Evolutionary conservation across 1,139 yeast species (phyloP).

Genomic region (Diutina sp.): DNA sequence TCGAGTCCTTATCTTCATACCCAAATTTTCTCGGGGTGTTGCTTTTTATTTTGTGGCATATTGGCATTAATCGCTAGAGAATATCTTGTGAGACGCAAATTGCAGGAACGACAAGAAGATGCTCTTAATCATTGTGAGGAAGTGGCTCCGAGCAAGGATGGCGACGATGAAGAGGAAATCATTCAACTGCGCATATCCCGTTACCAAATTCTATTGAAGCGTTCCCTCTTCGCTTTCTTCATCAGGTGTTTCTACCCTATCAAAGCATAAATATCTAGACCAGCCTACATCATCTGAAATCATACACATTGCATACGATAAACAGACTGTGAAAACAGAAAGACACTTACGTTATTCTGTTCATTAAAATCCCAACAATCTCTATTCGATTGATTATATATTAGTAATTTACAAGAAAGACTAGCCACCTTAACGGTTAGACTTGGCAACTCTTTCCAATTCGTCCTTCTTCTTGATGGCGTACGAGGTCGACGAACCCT

Average conservation of each 20-base stretch:
- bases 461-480: slow-evolving; percentile 99
- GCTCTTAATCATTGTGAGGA: slow-evolving; percentile 3
- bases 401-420: slow-evolving; percentile 6
- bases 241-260: slow-evolving; percentile 6
- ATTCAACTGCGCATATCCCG: background rate
- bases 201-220: slow-evolving; percentile 5
- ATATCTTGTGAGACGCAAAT: slow-evolving; percentile 7
- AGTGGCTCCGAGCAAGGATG: background rate
- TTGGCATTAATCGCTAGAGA: slow-evolving; percentile 6
- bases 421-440: slow-evolving; percentile 77
- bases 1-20: slow-evolving; percentile 5
- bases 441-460: slow-evolving; percentile 99
- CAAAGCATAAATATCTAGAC: slow-evolving; percentile 3
- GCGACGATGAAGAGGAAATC: background rate
- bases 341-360: slow-evolving; percentile 1
- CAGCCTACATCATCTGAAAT: slow-evolving; percentile 1
- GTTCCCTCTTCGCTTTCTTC: slow-evolving; percentile 3
- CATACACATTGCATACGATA: background rate
- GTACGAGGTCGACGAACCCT: slow-evolving; percentile 99
- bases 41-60: slow-evolving; percentile 5
- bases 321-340: background rate
- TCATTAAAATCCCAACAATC: background rate
- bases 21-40: slow-evolving; percentile 7
- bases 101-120: slow-evolving; percentile 4
- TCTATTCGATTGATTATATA: background rate